Percentiles rank a stretch among this genome's conserved stretches.
Conservation (phyloP, 495 filamentous ascomycete genomes). For the Trichoderma orchidacearum region DNA sequence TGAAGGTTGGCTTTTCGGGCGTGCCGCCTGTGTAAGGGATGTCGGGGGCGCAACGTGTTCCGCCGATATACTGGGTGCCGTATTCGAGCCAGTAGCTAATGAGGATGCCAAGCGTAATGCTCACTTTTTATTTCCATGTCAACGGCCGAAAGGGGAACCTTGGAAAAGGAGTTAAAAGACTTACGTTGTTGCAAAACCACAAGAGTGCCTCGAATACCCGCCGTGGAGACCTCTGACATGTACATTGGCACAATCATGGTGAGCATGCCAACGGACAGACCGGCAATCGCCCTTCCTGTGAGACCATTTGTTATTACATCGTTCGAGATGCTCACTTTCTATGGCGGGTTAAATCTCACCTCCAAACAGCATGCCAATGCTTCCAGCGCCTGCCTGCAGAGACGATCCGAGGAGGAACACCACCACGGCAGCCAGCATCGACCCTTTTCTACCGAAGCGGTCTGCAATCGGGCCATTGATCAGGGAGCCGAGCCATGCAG, state of each 20-base stretch:
- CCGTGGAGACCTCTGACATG: slow-evolving; percentile 40
- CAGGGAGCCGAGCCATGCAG: slow-evolving; percentile 14
- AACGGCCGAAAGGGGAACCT: neutral
- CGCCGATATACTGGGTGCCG: slow-evolving; percentile 36
- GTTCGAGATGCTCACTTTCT: slow-evolving; percentile 7
- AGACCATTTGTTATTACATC: neutral
- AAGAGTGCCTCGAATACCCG: slow-evolving; percentile 38
- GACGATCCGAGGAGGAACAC: slow-evolving; percentile 18
- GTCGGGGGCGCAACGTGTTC: slow-evolving; percentile 23
- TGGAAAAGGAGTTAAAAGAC: neutral
- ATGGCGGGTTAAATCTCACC: neutral
- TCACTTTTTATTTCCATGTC: neutral
- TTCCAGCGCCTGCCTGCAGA: slow-evolving; percentile 26
- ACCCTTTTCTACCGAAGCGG: slow-evolving; percentile 9
- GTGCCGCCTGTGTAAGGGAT: slow-evolving; percentile 14
- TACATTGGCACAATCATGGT: slow-evolving; percentile 31
- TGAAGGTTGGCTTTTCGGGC: slow-evolving; percentile 14
- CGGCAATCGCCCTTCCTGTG: slow-evolving; percentile 32
- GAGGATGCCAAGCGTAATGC: slow-evolving; percentile 40
- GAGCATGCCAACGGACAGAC: slow-evolving; percentile 23
- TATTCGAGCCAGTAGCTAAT: slow-evolving; percentile 45
- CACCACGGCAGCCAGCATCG: slow-evolving; percentile 12
- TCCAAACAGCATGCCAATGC: slow-evolving; percentile 25
- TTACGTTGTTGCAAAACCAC: slow-evolving; percentile 37
- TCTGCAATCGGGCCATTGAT: slow-evolving; percentile 15